Conservation (phyloP, 768 basidiomycete species). For the Auricularia sp. region DNA sequence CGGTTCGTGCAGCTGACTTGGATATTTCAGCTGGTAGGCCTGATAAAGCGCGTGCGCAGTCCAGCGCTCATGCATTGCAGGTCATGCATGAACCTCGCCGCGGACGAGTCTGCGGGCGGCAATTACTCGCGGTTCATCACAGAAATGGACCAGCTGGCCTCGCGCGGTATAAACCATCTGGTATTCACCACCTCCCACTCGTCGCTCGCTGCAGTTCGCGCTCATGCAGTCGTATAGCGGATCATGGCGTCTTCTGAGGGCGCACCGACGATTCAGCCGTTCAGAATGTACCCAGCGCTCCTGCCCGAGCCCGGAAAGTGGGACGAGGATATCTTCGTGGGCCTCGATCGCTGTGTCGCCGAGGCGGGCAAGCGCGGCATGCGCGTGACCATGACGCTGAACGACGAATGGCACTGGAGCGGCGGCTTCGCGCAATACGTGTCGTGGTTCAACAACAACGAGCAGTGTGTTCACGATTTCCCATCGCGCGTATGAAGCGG, state of each 20-base stretch:
- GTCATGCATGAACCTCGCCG: background rate
- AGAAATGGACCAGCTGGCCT: slow-evolving; percentile 1
- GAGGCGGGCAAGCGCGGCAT: background rate
- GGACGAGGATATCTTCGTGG: background rate
- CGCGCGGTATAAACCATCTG: background rate
- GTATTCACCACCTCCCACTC: background rate
- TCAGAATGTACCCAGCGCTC: background rate
- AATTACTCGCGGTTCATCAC: slow-evolving; percentile 1
- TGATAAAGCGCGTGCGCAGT: no score
- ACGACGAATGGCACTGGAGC: slow-evolving; percentile 1
- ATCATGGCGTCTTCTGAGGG: background rate
- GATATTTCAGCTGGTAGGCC: no score
- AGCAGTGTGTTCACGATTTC: background rate
- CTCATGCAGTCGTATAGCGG: background rate
- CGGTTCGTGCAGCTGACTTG: background rate
- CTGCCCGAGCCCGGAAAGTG: background rate
- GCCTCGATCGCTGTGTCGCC: background rate
- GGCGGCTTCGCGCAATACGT: background rate
- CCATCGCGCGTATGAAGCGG: background rate
- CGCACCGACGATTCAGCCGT: background rate
- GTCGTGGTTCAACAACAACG: background rate
- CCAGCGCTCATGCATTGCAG: background rate
- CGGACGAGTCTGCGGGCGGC: background rate
- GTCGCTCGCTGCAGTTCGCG: background rate
- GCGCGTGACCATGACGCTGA: background rate